Conservation (phyloP, 2,329 filamentous ascomycete species). For the Penicillium hordei region DNA sequence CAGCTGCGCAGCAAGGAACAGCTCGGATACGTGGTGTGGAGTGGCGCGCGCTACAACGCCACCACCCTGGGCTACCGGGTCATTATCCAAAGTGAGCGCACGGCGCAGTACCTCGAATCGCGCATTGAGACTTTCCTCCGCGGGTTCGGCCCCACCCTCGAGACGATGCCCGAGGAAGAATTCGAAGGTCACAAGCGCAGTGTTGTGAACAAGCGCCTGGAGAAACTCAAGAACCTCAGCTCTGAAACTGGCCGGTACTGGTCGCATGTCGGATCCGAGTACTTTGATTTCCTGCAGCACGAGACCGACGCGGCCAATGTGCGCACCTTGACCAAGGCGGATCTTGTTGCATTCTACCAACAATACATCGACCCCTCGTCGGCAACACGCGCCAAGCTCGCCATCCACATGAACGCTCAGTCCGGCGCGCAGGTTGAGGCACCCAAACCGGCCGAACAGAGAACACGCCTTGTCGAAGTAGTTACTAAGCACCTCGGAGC, state of each 20-base stretch:
- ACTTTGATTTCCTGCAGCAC: conserved; percentile 84
- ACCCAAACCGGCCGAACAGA: conserved; percentile 44
- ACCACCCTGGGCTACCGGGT: conserved; percentile 84
- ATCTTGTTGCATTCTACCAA: conserved; percentile 77
- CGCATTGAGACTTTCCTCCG: conserved; percentile 83
- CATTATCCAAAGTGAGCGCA: conserved; percentile 88
- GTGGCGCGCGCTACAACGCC: conserved; percentile 67
- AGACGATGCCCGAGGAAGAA: conserved; percentile 74
- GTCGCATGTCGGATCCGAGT: conserved; percentile 80
- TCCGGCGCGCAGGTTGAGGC: conserved; percentile 48
- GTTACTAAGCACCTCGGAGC: conserved; percentile 50
- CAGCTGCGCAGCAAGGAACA: conserved; percentile 96
- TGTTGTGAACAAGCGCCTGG: conserved; percentile 78
- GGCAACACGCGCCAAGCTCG: conserved; percentile 71
- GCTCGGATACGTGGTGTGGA: conserved; percentile 94
- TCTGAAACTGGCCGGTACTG: conserved; percentile 82
- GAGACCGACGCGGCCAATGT: conserved; percentile 75
- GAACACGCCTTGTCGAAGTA: conserved; percentile 44
- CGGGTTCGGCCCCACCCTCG: conserved; percentile 64
- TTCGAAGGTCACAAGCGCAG: conserved; percentile 92
- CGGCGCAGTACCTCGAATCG: conserved; percentile 77
- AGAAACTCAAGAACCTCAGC: conserved; percentile 88
- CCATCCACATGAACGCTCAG: conserved; percentile 80
- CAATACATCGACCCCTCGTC: conserved; percentile 75
- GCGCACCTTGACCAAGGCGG: conserved; percentile 70